Percentiles rank a stretch among this genome's conserved stretches.
phyloP scores from a whole-genome alignment of 1,139 yeast species.

The Kodamaea sp. region DNA sequence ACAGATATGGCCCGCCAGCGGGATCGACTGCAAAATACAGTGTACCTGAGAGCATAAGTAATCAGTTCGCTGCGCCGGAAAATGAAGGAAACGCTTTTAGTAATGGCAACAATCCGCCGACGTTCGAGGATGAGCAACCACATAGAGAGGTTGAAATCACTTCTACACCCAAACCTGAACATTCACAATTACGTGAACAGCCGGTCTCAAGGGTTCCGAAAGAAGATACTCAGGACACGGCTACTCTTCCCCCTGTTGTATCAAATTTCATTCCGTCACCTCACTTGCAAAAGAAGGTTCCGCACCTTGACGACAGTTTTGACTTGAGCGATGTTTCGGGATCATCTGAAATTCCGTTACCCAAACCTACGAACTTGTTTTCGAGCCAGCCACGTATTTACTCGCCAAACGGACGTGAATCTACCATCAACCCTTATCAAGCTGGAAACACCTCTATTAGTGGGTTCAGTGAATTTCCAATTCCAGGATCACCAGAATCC shows the following conservation, averaged over 20 bases:
- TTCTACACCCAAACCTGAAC: constrained; percentile 2
- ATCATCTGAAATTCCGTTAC: constrained; percentile 5
- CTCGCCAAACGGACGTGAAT: constrained; percentile 14
- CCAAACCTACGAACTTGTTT: constrained; percentile 8
- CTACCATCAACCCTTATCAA: constrained; percentile 33
- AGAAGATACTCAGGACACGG: background rate
- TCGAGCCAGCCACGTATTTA: constrained; percentile 9
- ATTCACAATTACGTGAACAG: too few relatives aligned
- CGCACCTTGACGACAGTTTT: constrained; percentile 34
- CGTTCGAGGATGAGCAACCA: too few relatives aligned
- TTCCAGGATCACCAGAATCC: constrained; percentile 49
- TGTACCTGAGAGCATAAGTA: constrained; percentile 11
- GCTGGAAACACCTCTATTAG: constrained; percentile 22
- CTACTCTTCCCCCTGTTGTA: background rate
- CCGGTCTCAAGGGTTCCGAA: too few relatives aligned
- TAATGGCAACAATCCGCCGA: too few relatives aligned
- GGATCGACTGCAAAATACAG: constrained; percentile 16
- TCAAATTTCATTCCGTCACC: too few relatives aligned
- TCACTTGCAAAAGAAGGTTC: constrained; percentile 5
- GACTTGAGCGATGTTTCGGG: constrained; percentile 20
- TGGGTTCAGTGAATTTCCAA: constrained; percentile 45
- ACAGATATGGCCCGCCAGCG: constrained; percentile 32
- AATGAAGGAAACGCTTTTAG: too few relatives aligned
- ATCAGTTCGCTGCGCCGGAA: too few relatives aligned
- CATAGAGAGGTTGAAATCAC: too few relatives aligned